Percentiles rank a stretch among this genome's conserved stretches.
These are phyloP conservation scores for Pseudogymnoascus sp. DNA, from an alignment of 2,329 filamentous ascomycete species.

Conservation along the genomic window DNA sequence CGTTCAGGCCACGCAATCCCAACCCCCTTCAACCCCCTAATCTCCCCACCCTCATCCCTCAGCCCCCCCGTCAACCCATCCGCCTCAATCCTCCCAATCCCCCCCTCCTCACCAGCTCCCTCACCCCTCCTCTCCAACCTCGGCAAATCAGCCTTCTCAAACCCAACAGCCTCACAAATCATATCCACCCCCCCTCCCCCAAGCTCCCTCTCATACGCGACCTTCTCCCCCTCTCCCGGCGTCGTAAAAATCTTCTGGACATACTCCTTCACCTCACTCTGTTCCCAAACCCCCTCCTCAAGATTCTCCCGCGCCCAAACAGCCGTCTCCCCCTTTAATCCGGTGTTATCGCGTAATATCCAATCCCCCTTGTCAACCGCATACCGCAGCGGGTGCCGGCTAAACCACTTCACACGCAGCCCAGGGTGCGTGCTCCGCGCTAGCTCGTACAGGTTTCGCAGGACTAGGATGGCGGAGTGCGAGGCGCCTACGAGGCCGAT, in stretches of 20 bases:
- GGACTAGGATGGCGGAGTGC: constrained; percentile 54
- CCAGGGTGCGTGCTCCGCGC: constrained; percentile 42
- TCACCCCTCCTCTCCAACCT: constrained; percentile 28
- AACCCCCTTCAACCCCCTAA: constrained; percentile 46
- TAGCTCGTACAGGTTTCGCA: constrained; percentile 51
- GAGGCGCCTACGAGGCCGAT: constrained; percentile 54
- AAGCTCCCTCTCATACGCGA: constrained; percentile 39
- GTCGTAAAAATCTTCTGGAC: constrained; percentile 24
- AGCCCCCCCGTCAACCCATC: constrained; percentile 38
- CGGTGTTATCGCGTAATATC: constrained; percentile 58
- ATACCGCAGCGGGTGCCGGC: constrained; percentile 50
- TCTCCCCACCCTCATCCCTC: constrained; percentile 34
- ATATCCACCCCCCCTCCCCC: constrained; percentile 39
- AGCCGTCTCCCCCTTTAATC: constrained; percentile 54
- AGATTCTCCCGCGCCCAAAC: constrained; percentile 51
- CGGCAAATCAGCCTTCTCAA: constrained; percentile 43
- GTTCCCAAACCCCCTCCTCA: constrained; percentile 41
- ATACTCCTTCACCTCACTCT: constrained; percentile 22
- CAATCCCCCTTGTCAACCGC: constrained; percentile 54
- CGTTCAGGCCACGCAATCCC: constrained; percentile 57
- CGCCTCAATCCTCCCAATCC: constrained; percentile 22
- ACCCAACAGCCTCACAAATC: constrained; percentile 48
- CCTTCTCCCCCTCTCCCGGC: constrained; percentile 31
- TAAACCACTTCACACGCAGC: constrained; percentile 54
- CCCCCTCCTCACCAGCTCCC: constrained; percentile 8